Evolutionary conservation across 202 grass and related monocot genomes (phyloP).

Genomic region (Saccharum hybrid): DNA sequence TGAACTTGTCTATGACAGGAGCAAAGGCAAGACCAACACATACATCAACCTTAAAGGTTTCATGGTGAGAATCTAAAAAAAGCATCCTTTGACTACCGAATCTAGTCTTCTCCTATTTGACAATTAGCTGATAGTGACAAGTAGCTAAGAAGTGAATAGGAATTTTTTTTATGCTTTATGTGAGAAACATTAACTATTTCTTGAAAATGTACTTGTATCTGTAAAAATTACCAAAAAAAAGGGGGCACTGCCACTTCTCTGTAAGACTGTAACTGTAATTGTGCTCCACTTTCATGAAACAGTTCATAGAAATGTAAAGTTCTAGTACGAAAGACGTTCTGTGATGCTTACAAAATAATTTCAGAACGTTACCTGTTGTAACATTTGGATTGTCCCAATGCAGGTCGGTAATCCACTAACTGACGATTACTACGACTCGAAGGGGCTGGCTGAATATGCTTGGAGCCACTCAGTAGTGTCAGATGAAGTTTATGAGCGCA

Average conservation of each 20-base stretch:
- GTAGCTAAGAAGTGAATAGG: conserved; percentile 11
- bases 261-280: background rate
- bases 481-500: conserved; percentile 61
- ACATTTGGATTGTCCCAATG: conserved; percentile 31
- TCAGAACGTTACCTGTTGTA: conserved; percentile 22
- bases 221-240: background rate
- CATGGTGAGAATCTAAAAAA: conserved; percentile 59
- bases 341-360: background rate
- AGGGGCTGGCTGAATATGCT: conserved; percentile 79
- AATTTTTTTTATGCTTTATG: background rate
- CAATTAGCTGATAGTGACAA: conserved; percentile 7
- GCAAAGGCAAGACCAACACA: conserved; percentile 52
- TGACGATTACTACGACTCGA: conserved; percentile 75
- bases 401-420: conserved; percentile 89
- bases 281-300: background rate
- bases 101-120: conserved; percentile 24
- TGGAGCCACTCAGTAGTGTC: conserved; percentile 89
- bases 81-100: conserved; percentile 1
- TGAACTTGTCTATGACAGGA: conserved; percentile 74
- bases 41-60: conserved; percentile 88
- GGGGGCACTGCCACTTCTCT: background rate
- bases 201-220: conserved; percentile 3
- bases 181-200: background rate
- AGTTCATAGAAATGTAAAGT: background rate
- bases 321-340: background rate